Conservation (phyloP, 2,329 filamentous ascomycete species). For the Sarocladium kiliense region DNA sequence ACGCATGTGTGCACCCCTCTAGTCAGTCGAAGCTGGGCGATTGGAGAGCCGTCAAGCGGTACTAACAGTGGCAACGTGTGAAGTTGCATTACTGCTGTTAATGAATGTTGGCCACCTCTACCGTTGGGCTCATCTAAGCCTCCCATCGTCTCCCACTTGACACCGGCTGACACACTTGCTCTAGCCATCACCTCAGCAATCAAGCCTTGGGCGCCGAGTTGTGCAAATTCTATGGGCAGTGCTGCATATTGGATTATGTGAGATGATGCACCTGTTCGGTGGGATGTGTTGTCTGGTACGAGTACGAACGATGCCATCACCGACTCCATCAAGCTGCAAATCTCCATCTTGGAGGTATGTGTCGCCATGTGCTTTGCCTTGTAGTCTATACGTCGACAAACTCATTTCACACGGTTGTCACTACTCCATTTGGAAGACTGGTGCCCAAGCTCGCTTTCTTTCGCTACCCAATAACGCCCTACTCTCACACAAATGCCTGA, state of each 20-base stretch:
- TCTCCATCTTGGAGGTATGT: no score
- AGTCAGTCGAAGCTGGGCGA: not conserved
- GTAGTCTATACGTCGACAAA: not conserved
- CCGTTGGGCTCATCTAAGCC: conserved; percentile 1
- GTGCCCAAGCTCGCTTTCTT: not conserved
- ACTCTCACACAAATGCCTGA: conserved; percentile 66
- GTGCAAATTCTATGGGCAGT: conserved; percentile 2
- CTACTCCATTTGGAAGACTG: not conserved
- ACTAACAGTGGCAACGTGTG: not conserved
- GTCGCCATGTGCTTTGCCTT: not conserved
- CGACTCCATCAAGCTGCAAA: not conserved
- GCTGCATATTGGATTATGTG: not conserved
- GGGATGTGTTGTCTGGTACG: not conserved
- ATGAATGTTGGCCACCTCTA: not conserved
- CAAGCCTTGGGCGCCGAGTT: not conserved
- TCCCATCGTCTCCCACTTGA: not conserved
- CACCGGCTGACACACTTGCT: not conserved
- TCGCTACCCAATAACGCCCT: not conserved
- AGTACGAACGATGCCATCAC: not conserved
- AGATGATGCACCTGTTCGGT: not conserved
- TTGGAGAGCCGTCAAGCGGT: no score
- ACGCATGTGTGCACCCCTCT: not conserved
- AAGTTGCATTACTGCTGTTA: not conserved
- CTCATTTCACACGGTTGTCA: not conserved
- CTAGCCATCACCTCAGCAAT: not conserved